phyloP scores from a whole-genome alignment of 2,329 filamentous ascomycete species.

The Cytospora schulzeri region DNA sequence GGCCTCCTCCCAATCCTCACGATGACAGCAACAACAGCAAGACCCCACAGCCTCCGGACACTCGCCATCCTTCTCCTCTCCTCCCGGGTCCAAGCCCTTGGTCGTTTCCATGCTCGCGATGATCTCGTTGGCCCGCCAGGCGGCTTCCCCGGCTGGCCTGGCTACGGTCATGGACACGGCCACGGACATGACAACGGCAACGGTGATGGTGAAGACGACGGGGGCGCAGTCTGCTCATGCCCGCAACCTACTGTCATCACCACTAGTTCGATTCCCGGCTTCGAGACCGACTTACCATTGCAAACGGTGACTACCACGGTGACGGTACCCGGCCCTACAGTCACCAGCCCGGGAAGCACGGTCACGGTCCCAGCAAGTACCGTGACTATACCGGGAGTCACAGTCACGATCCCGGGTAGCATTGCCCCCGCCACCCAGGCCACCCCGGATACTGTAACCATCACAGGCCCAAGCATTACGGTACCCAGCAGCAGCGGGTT shows the following conservation, averaged over 20 bases:
- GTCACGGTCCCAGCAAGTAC: conserved; percentile 1
- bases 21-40: conserved; percentile 9
- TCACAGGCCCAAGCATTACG: not conserved
- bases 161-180: too few species aligned
- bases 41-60: not conserved
- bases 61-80: conserved; percentile 1
- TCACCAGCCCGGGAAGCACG: conserved; percentile 5
- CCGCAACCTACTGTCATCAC: not conserved
- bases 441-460: not conserved
- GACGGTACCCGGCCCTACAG: not conserved
- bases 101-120: conserved; percentile 1
- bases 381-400: not conserved
- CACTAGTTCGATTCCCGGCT: not conserved
- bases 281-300: not conserved
- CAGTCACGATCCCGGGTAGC: conserved; percentile 1
- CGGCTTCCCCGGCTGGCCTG: not conserved
- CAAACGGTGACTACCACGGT: conserved; percentile 3
- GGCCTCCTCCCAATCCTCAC: not conserved
- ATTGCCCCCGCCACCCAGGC: not conserved
- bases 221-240: not conserved
- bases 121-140: not conserved
- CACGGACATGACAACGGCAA: too few species aligned
- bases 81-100: conserved; percentile 8
- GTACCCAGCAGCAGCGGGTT: not conserved
- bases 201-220: too few species aligned